These are phyloP conservation scores for Ganoderma boninense DNA, from an alignment of 1,284 basidiomycete genomes.

Conservation along the genomic window DNA sequence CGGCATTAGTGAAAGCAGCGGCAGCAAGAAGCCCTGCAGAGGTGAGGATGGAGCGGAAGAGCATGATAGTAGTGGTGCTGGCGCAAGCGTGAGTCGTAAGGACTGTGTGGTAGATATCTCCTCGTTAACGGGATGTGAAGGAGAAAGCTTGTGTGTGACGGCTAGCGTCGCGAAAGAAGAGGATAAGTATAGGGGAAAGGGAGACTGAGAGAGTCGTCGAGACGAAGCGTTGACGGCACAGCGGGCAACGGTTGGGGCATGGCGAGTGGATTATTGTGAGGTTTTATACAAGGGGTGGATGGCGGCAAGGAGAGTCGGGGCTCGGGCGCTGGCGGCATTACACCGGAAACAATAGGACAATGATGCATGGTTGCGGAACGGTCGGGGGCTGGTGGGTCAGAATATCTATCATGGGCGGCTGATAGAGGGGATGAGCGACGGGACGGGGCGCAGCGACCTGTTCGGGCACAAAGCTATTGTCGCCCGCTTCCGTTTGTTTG, in stretches of 20 bases:
- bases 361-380: constrained; percentile 4
- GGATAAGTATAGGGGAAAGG: constrained; percentile 30
- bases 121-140: constrained; percentile 5
- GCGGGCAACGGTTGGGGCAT: constrained; percentile 26
- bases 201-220: constrained; percentile 14
- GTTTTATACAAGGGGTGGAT: constrained; percentile 23
- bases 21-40: constrained; percentile 28
- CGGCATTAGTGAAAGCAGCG: constrained; percentile 28
- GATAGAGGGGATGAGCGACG: not conserved
- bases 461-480: constrained; percentile 5
- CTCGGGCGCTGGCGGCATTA: constrained; percentile 3
- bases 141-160: constrained; percentile 17
- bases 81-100: constrained; percentile 23
- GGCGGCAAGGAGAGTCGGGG: constrained; percentile 4
- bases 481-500: constrained; percentile 11
- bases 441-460: not conserved
- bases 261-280: not conserved
- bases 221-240: constrained; percentile 24
- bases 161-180: constrained; percentile 29
- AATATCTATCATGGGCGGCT: not conserved
- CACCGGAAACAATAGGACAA: constrained; percentile 26
- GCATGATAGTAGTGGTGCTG: constrained; percentile 18
- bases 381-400: not conserved
- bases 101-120: constrained; percentile 19
- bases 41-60: constrained; percentile 24